These are phyloP conservation scores for Jatropha curcas DNA, from an alignment of 345 rosid species.

Conservation along the genomic window DNA sequence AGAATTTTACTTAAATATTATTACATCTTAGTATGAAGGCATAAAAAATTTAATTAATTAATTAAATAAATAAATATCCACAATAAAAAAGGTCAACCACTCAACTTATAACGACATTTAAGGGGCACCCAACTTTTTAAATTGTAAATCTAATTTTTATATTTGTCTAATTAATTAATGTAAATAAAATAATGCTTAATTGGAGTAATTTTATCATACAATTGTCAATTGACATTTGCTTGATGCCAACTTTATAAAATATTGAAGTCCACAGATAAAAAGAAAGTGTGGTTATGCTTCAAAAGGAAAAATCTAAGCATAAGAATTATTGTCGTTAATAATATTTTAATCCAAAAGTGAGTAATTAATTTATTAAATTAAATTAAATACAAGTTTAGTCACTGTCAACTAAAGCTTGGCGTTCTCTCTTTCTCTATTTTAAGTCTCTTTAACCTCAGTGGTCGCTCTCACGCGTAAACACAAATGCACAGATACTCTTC, in stretches of 20 bases:
- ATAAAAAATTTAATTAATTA: no score
- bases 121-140: no score
- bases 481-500: slow-evolving; percentile 12
- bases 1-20: no score
- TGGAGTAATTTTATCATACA: background rate
- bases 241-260: background rate
- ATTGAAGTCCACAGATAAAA: background rate
- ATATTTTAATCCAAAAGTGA: slow-evolving; percentile 14
- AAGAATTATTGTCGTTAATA: slow-evolving; percentile 5
- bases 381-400: slow-evolving; percentile 11
- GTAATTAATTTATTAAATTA: slow-evolving; percentile 5
- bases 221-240: slow-evolving; percentile 6
- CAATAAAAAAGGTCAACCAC: background rate
- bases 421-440: background rate
- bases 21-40: no score
- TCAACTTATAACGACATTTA: no score
- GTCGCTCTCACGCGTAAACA: slow-evolving; percentile 43
- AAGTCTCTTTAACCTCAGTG: slow-evolving; percentile 8
- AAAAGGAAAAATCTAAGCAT: background rate
- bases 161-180: no score
- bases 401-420: background rate
- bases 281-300: background rate
- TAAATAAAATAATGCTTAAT: background rate
- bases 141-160: no score
- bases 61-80: no score